Percentiles rank a stretch among this genome's conserved stretches.
These are phyloP conservation scores for Ganoderma leucocontextum DNA, from an alignment of 1,284 basidiomycete genomes.

Conservation along the genomic window DNA sequence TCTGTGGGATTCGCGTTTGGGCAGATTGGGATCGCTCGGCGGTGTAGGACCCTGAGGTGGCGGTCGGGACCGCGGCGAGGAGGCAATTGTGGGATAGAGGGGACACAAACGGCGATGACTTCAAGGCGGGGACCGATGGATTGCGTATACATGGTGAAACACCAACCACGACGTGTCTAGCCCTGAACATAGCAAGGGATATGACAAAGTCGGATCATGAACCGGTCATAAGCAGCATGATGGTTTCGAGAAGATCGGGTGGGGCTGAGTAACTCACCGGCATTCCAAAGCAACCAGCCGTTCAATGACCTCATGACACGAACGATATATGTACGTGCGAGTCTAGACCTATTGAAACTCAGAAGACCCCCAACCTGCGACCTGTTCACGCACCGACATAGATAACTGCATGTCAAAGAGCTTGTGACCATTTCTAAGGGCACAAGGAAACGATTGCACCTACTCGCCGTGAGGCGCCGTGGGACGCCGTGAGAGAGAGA, in stretches of 20 bases:
- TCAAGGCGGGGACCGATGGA: background rate
- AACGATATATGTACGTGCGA: background rate
- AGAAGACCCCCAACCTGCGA: background rate
- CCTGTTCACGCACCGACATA: background rate
- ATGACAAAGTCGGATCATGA: constrained; percentile 6
- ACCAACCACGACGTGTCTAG: background rate
- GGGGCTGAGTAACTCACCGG: background rate
- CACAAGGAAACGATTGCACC: background rate
- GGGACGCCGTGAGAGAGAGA: background rate
- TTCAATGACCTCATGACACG: background rate
- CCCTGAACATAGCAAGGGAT: background rate
- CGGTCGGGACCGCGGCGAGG: background rate
- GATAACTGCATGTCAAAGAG: background rate
- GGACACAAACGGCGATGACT: background rate
- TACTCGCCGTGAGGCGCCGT: background rate
- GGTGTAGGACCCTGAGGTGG: background rate
- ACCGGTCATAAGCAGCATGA: background rate
- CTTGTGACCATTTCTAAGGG: background rate
- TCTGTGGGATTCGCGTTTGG: background rate
- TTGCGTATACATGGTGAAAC: background rate
- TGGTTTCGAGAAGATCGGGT: background rate
- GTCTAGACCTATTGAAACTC: background rate
- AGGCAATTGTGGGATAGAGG: background rate
- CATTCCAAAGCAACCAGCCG: background rate
- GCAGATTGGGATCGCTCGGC: background rate